Percentiles rank a stretch among this genome's conserved stretches.
Evolutionary conservation across 2,329 filamentous ascomycete genomes (phyloP).

Genomic region (Gliomastix tumulicola): DNA sequence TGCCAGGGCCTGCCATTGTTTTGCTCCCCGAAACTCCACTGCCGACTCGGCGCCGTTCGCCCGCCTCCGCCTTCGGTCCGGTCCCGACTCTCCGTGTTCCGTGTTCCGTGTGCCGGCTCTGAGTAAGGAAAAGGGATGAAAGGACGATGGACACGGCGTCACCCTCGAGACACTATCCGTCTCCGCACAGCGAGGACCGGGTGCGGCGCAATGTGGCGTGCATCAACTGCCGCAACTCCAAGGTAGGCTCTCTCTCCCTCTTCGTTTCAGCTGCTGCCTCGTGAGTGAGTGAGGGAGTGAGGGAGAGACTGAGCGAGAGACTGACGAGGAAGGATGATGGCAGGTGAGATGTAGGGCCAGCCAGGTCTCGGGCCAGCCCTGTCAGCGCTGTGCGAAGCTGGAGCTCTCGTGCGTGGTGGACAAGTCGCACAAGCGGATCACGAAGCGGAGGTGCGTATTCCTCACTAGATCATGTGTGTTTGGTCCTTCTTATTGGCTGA

Average conservation of each 20-base stretch:
- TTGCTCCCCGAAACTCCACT: too few species aligned
- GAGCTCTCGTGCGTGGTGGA: conserved; percentile 35
- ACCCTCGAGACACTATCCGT: conserved; percentile 10
- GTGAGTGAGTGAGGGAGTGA: too few species aligned
- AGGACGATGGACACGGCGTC: too few species aligned
- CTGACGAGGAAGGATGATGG: too few species aligned
- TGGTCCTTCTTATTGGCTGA: background rate
- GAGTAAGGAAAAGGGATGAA: too few species aligned
- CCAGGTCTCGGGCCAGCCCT: conserved; percentile 27
- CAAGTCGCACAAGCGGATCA: conserved; percentile 38
- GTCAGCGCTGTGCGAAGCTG: conserved; percentile 36
- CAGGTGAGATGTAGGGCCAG: conserved; percentile 38
- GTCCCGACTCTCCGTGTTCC: too few species aligned
- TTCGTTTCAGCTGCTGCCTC: background rate
- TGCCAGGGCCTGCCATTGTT: too few species aligned
- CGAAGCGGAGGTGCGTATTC: conserved; percentile 33
- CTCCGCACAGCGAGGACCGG: conserved; percentile 16
- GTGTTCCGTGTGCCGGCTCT: too few species aligned
- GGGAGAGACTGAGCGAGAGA: too few species aligned
- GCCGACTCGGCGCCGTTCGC: too few species aligned
- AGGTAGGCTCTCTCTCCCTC: conserved; percentile 17
- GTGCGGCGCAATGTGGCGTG: conserved; percentile 29
- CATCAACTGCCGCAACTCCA: conserved; percentile 30
- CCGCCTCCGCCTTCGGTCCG: too few species aligned
- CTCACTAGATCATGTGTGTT: background rate